These are phyloP conservation scores for Penicillium sp. DNA, from an alignment of 2,329 filamentous ascomycete genomes.

Conservation along the genomic window DNA sequence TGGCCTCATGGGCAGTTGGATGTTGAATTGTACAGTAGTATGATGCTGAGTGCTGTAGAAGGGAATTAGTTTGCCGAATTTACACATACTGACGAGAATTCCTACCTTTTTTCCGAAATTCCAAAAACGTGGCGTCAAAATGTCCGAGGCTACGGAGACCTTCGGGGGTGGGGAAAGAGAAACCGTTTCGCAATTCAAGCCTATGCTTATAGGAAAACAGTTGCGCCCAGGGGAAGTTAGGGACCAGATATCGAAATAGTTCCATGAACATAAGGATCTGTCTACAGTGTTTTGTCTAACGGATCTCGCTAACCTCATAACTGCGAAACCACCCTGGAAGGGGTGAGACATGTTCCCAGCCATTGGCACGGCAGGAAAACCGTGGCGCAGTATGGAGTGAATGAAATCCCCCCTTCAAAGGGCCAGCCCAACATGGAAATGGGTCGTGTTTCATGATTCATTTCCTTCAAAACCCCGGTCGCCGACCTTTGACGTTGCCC, in stretches of 20 bases:
- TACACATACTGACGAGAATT: no score
- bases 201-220: neutral
- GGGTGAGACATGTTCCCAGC: conserved; percentile 11
- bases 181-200: neutral
- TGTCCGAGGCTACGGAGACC: neutral
- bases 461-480: neutral
- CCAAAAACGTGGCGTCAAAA: no score
- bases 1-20: neutral
- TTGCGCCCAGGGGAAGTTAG: neutral
- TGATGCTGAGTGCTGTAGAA: no score
- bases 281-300: neutral
- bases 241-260: neutral
- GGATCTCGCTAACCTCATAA: neutral
- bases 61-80: no score
- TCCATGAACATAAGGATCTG: neutral
- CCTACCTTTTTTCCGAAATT: no score
- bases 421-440: conserved; percentile 5
- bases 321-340: neutral
- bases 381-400: conserved; percentile 23
- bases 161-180: neutral
- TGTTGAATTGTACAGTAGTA: no score
- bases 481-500: neutral
- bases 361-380: conserved; percentile 12
- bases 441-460: conserved; percentile 11
- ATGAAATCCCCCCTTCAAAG: conserved; percentile 19